A percentile compares a stretch with the other conserved stretches of the same genome.
Conservation (phyloP, 495 filamentous ascomycete genomes). For the Xylaria telfairii region DNA sequence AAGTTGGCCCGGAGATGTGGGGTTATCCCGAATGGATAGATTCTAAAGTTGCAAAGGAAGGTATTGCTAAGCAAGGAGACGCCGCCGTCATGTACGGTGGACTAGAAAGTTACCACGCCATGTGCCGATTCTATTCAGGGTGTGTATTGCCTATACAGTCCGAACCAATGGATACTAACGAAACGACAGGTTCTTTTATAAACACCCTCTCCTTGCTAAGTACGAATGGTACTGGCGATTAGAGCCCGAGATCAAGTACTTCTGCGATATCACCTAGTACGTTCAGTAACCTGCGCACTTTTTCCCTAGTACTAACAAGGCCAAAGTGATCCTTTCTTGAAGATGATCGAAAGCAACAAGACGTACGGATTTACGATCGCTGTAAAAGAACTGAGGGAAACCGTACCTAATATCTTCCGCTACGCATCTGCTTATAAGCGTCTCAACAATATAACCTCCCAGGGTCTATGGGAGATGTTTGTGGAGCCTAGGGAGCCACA, state of each 20-base stretch:
- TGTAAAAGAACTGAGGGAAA: conserved; percentile 97
- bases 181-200: conserved; percentile 84
- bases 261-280: conserved; percentile 99
- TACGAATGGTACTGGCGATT: conserved; percentile 99
- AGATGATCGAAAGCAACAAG: conserved; percentile 92
- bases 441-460: conserved; percentile 84
- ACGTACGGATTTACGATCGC: conserved; percentile 99
- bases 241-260: conserved; percentile 99
- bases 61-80: conserved; percentile 94
- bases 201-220: conserved; percentile 91
- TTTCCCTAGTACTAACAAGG: conserved; percentile 26
- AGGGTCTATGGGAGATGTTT: conserved; percentile 99
- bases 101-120: conserved; percentile 98
- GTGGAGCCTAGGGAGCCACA: conserved; percentile 72
- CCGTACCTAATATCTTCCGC: conserved; percentile 97
- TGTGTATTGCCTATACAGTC: conserved; percentile 43
- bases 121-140: conserved; percentile 99
- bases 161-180: conserved; percentile 29
- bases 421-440: conserved; percentile 99
- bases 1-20: conserved; percentile 91
- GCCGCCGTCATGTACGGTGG: conserved; percentile 99
- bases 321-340: conserved; percentile 86
- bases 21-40: conserved; percentile 98
- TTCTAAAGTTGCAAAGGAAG: conserved; percentile 89
- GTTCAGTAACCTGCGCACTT: conserved; percentile 31